Evolutionary conservation across 2,329 filamentous ascomycete genomes (phyloP), one percentile per base, ranked within the genome.

Genomic region (Calonectria pseudoturangicola): DNA sequence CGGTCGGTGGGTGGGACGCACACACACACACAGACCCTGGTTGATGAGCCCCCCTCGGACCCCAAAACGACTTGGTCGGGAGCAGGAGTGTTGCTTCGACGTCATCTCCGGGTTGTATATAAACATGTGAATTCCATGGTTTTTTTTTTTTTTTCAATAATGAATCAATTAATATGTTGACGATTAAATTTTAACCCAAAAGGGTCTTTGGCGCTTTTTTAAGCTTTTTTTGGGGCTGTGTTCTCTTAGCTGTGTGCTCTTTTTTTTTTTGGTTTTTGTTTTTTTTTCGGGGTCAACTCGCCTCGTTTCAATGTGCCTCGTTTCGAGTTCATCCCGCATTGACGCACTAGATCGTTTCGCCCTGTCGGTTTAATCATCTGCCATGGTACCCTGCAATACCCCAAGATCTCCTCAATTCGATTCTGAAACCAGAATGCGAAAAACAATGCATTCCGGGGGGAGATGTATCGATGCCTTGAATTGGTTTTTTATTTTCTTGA

Each of bases 1-100:
- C 54, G 33, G 54, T 60, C 54, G 33, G 54, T 60, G 21, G 54
- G 54, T 60, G 54, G 54, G 54, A 60, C 54, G 25, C 54, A 39
- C 54, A 21, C 21, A 21, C 21, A 21, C 21, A 21, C 21, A 60
- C 33, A 36, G 33, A 36, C 54, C 54, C 54, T 41, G 36, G 54
- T 60, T 60, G 36, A 16, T 41, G 33, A 39, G 12, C 54, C 36
- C 36, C 30, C 30, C 30, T 9, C 9, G 5, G 5, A 5, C 30
- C n/a, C 54, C 54, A 21, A 21, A 60, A 41, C 33, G 27, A 60
- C 33, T 36, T 36, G 36, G 33, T n/a, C 12, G 33, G 54, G 54
- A 47, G 18, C n/a, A 58, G 54, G 33, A 47, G 18, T 18, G 43
- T n/a, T 48, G 45, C 12, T 25, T 48, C 45, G 45, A 60, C 54